Evolutionary conservation across 148 eudicot genomes (phyloP).

Genomic region (Amaranthus cruentus): DNA sequence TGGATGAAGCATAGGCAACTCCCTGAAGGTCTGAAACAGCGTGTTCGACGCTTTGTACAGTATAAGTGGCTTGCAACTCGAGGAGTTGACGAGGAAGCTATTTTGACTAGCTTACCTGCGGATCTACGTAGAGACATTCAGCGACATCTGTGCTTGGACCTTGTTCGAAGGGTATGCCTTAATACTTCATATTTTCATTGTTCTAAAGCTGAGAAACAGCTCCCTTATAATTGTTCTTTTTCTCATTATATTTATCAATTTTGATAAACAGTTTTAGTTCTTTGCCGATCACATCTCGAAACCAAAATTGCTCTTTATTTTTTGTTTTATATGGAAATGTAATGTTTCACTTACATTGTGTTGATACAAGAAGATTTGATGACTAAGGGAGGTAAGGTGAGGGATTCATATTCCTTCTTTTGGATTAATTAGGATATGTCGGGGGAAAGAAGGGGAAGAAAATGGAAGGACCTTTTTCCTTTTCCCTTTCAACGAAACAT

Average conservation of each 20-base stretch:
- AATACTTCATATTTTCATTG: background rate
- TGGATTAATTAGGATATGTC: too few species aligned
- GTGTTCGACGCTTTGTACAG: slow-evolving; percentile 71
- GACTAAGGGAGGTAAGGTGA: too few species aligned
- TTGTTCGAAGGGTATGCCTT: slow-evolving; percentile 70
- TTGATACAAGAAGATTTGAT: too few species aligned
- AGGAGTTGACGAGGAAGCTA: slow-evolving; percentile 78
- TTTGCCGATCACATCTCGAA: too few species aligned
- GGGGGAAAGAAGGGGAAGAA: too few species aligned
- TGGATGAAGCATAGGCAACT: slow-evolving; percentile 92
- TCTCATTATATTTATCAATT: background rate
- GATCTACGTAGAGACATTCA: slow-evolving; percentile 88
- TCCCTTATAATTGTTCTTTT: background rate
- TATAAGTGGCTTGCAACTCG: slow-evolving; percentile 88
- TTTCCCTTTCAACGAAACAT: too few species aligned
- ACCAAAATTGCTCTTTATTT: too few species aligned
- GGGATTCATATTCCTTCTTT: too few species aligned
- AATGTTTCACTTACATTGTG: too few species aligned
- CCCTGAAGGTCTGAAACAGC: slow-evolving; percentile 64
- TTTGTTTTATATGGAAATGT: too few species aligned
- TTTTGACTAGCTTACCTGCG: slow-evolving; percentile 56
- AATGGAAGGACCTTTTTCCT: too few species aligned
- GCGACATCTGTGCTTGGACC: slow-evolving; percentile 84
- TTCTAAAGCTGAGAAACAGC: background rate
- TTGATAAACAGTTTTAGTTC: background rate